Base-by-base conservation (phyloP, 768 basidiomycete species). In the Termitomyces eurrhizus region DNA sequence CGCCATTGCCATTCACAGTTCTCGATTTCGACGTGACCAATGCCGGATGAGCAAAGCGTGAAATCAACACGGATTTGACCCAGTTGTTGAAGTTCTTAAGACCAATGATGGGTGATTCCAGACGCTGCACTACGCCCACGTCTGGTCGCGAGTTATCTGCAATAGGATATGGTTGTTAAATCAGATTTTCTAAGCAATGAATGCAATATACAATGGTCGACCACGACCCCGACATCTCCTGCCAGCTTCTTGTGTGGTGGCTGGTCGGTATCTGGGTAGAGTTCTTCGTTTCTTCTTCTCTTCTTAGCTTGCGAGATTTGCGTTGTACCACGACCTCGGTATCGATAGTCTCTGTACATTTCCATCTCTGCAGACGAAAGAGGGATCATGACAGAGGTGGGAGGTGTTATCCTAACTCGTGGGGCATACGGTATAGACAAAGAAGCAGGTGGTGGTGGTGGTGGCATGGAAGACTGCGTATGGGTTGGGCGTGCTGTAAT, bases 21-120 rank as follows among this genome's bases (percentile, higher is more conserved):
- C 52, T 63, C 59, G 78, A 78, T 46, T 73, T 72, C 37, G 68
- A 64, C 18, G 62, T 59, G 37, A 78, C 73, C 41, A 93, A 79
- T 36, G 78, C 87, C 3, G 89, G 87, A 70, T 89, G 87, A 0
- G 90, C 91, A 68, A 92, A 97, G 56, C 90, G 90, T 9, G 90
- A 88, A 69, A 99, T 97, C 63, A 98, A 81, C 18, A 98, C 95
- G 11, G 93, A 94, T 73, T 99, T 99, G 66, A 98, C 90, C 97
- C 97, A 99, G 77, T 99, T 99, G 77, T 99, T 99, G 77, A 98
- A 99, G 70, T 83, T 90, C 74, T 97, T 98, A 57, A 99, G 83
- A 41, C 97, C 97, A 57, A 97, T 93, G 67, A 98, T 99, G 46
- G 95, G 93, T 7, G 95, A 98, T 18, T 90, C 86, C 64, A 83